Base-by-base conservation (phyloP, 2,329 filamentous ascomycete species). In the Cryphonectria radicalis region DNA sequence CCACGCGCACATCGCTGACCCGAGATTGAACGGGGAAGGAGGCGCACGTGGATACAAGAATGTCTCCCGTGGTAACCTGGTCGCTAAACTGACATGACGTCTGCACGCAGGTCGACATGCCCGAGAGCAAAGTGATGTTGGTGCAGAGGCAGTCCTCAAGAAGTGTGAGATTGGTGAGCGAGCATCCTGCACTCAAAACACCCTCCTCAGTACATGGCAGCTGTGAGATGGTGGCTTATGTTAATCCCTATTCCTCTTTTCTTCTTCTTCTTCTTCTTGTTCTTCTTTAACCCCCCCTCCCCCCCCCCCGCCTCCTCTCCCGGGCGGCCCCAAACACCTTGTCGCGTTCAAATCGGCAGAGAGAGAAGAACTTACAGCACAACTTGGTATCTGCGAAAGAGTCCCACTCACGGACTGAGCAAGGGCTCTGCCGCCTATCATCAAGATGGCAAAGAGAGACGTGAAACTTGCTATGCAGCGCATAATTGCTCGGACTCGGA, bases 61-160 rank as follows among this genome's bases (percentile, higher is more conserved):
- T 25, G 19, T 22, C 13, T 4, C 13, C 57, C 25, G 57, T 60
- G 25, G 57, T 32, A 2, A 60, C 57, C 57, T 60, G 57, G 25
- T 60, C 57, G 57, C 57, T 60, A 6, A 60, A 60, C 7, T 13
- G 13, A 35, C 57, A 60, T 17, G 57, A 60, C 35, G 57, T 60
- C 57, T 60, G 57, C 25, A 60, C 57, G 25, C 57, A 60, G 57
- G 25, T 60, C 25, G 57, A 60, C 57, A 60, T 60, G 25, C 25
- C 14, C 1, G 57, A 60, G 25, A 60, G 57, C 35, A 35, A 28
- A 4, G 57, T 60, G 57, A 35, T 32, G 25, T 60, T 60, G 57
- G 57, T 60, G 57, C 57, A 60, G 25, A 60, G 57, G 19, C 57
- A 60, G 4, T 10, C 57, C 32, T 60, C 57, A 7, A 60, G 13